A percentile compares a stretch with the other conserved stretches of the same genome.
Conservation (phyloP, 2,329 filamentous ascomycete species). For the Penicillium psychrosexuale region DNA sequence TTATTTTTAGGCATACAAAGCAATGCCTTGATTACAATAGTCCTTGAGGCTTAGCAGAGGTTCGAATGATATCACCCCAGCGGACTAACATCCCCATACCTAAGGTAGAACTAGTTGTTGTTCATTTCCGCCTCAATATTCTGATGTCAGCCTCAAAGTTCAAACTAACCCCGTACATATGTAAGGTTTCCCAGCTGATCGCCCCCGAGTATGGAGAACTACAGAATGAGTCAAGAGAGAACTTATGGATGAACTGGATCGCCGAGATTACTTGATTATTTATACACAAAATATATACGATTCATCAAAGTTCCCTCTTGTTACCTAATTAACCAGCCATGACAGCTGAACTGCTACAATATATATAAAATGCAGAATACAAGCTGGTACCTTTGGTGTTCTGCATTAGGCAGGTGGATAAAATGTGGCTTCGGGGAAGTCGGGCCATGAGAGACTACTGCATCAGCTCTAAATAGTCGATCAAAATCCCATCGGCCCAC, state of each 20-base stretch:
- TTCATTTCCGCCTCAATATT: background rate
- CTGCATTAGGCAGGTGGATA: conserved; percentile 7
- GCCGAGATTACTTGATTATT: background rate
- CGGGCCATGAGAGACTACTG: conserved; percentile 2
- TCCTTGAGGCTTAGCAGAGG: background rate
- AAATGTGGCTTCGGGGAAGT: background rate
- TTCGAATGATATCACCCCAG: background rate
- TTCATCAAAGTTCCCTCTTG: background rate
- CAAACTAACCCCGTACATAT: background rate
- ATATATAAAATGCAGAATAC: background rate
- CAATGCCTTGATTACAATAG: background rate
- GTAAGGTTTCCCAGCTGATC: background rate
- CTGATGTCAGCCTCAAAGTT: background rate
- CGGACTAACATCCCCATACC: background rate
- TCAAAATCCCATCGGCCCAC: background rate
- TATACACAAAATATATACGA: background rate
- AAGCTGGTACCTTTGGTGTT: background rate
- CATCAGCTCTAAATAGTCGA: background rate
- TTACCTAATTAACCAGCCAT: background rate
- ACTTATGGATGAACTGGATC: background rate
- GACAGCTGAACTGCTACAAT: background rate
- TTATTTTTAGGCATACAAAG: background rate
- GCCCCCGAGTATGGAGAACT: background rate
- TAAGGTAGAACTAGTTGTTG: too few species aligned
- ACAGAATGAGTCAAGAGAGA: background rate